Percentiles rank a stretch among this genome's conserved stretches.
phyloP scores from a whole-genome alignment of 2,329 filamentous ascomycete genomes.

The Stemphylium lycopersici region DNA sequence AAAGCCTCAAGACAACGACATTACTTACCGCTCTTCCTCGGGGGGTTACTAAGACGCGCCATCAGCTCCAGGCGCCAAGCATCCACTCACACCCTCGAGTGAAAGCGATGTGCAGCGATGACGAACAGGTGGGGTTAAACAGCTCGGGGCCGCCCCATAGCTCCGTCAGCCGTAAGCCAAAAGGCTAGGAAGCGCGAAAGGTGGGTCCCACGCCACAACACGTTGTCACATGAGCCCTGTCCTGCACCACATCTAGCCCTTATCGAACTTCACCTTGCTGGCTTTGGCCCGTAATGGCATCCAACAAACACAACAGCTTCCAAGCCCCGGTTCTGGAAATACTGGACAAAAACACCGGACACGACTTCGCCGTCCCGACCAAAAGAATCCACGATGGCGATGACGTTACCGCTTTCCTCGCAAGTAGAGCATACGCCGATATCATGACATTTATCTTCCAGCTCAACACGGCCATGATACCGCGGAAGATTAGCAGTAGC shows the following conservation, averaged over 20 bases:
- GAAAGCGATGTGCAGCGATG: slow-evolving; percentile 1
- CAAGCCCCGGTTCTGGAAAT: slow-evolving; percentile 27
- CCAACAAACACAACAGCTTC: slow-evolving; percentile 11
- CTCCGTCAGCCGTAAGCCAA: background rate
- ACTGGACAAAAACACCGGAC: slow-evolving; percentile 27
- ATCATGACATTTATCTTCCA: slow-evolving; percentile 88
- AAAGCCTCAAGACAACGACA: background rate
- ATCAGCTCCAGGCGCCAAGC: background rate
- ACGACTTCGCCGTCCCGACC: slow-evolving; percentile 67
- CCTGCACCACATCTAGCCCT: slow-evolving; percentile 1
- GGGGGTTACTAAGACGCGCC: slow-evolving; percentile 16
- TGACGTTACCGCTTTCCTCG: slow-evolving; percentile 81
- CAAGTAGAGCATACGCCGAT: slow-evolving; percentile 82
- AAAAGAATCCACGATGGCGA: slow-evolving; percentile 86
- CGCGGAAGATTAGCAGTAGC: slow-evolving; percentile 56
- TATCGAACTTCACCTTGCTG: slow-evolving; percentile 3
- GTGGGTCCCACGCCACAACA: slow-evolving; percentile 16
- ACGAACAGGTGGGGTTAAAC: slow-evolving; percentile 6
- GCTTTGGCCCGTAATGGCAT: slow-evolving; percentile 36
- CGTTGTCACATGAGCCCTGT: slow-evolving; percentile 28
- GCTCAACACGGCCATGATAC: slow-evolving; percentile 86
- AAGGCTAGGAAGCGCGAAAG: slow-evolving; percentile 6
- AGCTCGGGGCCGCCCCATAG: background rate
- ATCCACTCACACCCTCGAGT: background rate
- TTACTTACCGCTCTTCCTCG: slow-evolving; percentile 8